These are phyloP conservation scores for Ascochyta lentis DNA, from an alignment of 2,329 filamentous ascomycete genomes.

Conservation along the genomic window DNA sequence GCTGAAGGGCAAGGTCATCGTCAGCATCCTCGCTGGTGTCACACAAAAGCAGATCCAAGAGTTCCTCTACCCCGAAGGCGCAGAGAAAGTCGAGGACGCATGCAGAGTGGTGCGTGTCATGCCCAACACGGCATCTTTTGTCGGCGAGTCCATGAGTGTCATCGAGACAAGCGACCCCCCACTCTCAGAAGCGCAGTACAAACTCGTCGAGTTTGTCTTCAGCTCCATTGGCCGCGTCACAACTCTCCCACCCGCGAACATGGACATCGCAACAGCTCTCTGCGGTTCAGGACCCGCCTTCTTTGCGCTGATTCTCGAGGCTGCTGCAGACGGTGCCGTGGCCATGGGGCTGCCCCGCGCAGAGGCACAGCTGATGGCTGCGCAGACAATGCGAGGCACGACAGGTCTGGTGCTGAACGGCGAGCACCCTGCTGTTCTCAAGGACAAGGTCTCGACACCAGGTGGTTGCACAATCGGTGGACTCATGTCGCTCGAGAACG, in stretches of 20 bases:
- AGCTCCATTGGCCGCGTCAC: conserved; percentile 74
- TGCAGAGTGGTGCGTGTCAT: conserved; percentile 78
- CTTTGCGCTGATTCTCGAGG: conserved; percentile 77
- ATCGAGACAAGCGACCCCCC: conserved; percentile 69
- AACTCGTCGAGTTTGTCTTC: conserved; percentile 78
- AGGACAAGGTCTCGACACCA: conserved; percentile 78
- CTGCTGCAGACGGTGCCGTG: conserved; percentile 76
- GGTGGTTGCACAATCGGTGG: conserved; percentile 81
- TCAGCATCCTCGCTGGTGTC: conserved; percentile 82
- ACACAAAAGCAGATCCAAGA: conserved; percentile 71
- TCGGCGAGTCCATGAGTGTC: conserved; percentile 81
- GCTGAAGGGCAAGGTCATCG: conserved; percentile 78
- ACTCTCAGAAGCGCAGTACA: conserved; percentile 60
- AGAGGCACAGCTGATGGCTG: conserved; percentile 78
- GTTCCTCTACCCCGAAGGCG: conserved; percentile 64
- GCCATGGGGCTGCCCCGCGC: conserved; percentile 77
- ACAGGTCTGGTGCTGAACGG: conserved; percentile 72
- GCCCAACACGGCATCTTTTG: conserved; percentile 82
- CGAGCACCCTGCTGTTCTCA: conserved; percentile 76
- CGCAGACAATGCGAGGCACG: conserved; percentile 78
- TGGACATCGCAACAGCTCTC: conserved; percentile 77
- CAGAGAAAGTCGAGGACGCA: conserved; percentile 50
- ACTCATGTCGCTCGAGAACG: conserved; percentile 75
- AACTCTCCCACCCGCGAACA: conserved; percentile 68
- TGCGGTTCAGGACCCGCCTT: conserved; percentile 79